phyloP scores from a whole-genome alignment of 2,329 filamentous ascomycete genomes.

The Venturia asperata region DNA sequence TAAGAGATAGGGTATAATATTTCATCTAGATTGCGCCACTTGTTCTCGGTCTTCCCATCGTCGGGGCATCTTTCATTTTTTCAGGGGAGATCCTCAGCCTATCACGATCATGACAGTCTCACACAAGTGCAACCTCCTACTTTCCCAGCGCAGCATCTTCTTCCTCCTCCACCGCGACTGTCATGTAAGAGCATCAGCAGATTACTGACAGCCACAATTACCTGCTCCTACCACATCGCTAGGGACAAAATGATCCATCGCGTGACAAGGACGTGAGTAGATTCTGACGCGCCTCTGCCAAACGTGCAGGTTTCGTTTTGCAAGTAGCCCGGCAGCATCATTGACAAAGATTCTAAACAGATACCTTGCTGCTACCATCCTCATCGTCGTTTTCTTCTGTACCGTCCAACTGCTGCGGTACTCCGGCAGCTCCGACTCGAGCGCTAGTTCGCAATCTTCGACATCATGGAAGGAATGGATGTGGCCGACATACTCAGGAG shows the following conservation, averaged over 20 bases:
- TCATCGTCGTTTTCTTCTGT: slow-evolving; percentile 19
- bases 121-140: neutral
- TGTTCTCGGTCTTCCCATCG: neutral
- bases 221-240: neutral
- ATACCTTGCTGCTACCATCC: slow-evolving; percentile 11
- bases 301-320: neutral
- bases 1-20: neutral
- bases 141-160: neutral
- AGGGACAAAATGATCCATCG: slow-evolving; percentile 4
- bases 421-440: slow-evolving; percentile 8
- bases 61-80: neutral
- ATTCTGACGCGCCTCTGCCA: neutral
- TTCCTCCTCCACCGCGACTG: neutral
- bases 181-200: neutral
- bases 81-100: slow-evolving; percentile 8
- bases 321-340: neutral
- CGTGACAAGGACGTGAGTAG: slow-evolving; percentile 10
- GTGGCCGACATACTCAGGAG: slow-evolving; percentile 13
- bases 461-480: slow-evolving; percentile 17
- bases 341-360: slow-evolving; percentile 8
- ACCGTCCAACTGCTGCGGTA: slow-evolving; percentile 19
- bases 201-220: neutral
- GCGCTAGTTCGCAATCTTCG: neutral
- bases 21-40: slow-evolving; percentile 2
- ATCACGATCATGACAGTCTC: neutral